A percentile compares a stretch with the other conserved stretches of the same genome.
These are phyloP conservation scores for Claviceps sp. DNA, from an alignment of 2,329 filamentous ascomycete genomes.

Conservation along the genomic window DNA sequence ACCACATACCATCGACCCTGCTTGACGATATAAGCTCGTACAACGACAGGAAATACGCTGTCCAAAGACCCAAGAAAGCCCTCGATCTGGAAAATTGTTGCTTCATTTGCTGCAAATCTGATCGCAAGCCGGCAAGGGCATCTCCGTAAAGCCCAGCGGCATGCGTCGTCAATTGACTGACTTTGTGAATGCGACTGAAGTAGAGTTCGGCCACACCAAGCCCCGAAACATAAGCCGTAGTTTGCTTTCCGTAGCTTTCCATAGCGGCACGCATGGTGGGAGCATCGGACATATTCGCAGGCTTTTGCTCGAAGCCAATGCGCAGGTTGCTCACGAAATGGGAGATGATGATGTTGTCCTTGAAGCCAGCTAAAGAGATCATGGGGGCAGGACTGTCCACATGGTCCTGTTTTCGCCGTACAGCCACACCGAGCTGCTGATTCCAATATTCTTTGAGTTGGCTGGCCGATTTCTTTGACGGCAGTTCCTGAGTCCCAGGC, in stretches of 20 bases:
- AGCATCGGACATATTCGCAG: constrained; percentile 2
- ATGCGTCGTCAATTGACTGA: constrained; percentile 3
- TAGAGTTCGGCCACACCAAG: constrained; percentile 6
- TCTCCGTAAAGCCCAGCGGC: constrained; percentile 5
- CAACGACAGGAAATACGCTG: constrained; percentile 5
- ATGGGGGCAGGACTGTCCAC: neutral
- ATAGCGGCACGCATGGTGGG: constrained; percentile 7
- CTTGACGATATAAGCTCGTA: constrained; percentile 7
- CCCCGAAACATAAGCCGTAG: constrained; percentile 6
- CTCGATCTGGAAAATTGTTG: neutral
- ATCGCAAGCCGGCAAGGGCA: neutral
- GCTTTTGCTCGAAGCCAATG: constrained; percentile 4
- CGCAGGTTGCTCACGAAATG: constrained; percentile 4
- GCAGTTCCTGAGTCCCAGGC: constrained; percentile 4
- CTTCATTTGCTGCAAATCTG: constrained; percentile 4
- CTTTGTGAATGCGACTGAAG: constrained; percentile 6
- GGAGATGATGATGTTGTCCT: constrained; percentile 6
- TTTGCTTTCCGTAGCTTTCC: constrained; percentile 2
- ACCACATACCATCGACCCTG: constrained; percentile 1
- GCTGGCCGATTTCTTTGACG: constrained; percentile 5
- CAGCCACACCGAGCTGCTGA: neutral
- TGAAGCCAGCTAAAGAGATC: constrained; percentile 4
- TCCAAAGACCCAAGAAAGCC: constrained; percentile 8
- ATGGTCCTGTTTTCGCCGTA: neutral
- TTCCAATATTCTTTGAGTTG: constrained; percentile 5